Percentiles rank a stretch among this genome's conserved stretches.
These are phyloP conservation scores for Panaeolus papilionaceus DNA, from an alignment of 768 basidiomycete genomes.

Conservation along the genomic window DNA sequence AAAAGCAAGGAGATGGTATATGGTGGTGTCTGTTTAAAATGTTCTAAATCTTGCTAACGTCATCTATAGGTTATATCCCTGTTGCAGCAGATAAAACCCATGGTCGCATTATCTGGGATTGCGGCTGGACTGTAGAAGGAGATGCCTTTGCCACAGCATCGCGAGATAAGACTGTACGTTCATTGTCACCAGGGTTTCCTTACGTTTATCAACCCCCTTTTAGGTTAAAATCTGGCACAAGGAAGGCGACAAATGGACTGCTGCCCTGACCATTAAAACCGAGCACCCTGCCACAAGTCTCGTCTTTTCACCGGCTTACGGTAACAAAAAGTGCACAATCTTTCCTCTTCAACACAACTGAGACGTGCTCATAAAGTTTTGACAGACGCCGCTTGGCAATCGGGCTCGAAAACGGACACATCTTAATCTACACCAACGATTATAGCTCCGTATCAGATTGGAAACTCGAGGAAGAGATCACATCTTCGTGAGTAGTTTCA, in stretches of 20 bases:
- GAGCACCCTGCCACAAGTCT: conserved; percentile 86
- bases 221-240: conserved; percentile 88
- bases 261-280: conserved; percentile 67
- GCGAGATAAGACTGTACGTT: conserved; percentile 87
- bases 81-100: conserved; percentile 83
- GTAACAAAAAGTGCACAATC: conserved; percentile 46
- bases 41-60: not conserved
- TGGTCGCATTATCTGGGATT: conserved; percentile 95
- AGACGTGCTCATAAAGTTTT: not conserved
- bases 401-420: conserved; percentile 84
- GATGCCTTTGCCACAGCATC: conserved; percentile 92
- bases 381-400: conserved; percentile 70
- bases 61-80: conserved; percentile 62
- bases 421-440: conserved; percentile 62
- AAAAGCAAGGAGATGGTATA: conserved; percentile 49
- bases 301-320: conserved; percentile 50
- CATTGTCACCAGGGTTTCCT: not conserved
- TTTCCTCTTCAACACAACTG: not conserved
- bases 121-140: conserved; percentile 81
- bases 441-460: conserved; percentile 45
- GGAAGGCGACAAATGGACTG: conserved; percentile 55
- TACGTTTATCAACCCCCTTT: not conserved
- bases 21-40: conserved; percentile 18
- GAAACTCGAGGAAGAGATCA: conserved; percentile 50
- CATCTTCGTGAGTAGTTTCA: conserved; percentile 51